Evolutionary conservation across 2,329 filamentous ascomycete species (phyloP), one percentile per base, ranked within the genome.

Genomic region (Albophoma yamanashiensis): DNA sequence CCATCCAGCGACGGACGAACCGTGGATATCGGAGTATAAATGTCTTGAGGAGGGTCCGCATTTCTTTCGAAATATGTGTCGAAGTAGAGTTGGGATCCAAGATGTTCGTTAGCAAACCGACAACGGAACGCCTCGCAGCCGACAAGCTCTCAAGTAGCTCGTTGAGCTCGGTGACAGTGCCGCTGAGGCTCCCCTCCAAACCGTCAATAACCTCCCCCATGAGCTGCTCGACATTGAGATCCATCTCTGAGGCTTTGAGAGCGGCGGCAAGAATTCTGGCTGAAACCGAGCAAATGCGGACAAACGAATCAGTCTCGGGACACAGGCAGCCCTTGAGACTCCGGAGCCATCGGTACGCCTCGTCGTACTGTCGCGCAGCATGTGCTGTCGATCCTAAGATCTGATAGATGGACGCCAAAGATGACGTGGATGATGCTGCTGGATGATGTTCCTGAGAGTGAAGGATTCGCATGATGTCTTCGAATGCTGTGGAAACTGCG

Each of bases 1-100:
- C 85, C 2, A 88, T 73, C 82, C 85, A 88, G 55, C 85, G 78
- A 8, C 82, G 73, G 55, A 80, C 76, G 65, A 88, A 85, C 2
- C 83, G 78, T 15, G 85, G 85, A 62, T 84, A 81, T 59, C 83
- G 79, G 38, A 82, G 75, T 31, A 87, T 74, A 55, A 88, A 79
- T 0, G 76, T 74, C 64, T 85, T 82, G 9, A 86, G 75, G n/a
- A 79, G 74, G 1, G 67, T 65, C 38, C 67, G 50, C 2, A 79
- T 67, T 22, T 58, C 60, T 2, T 61, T 39, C 0, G 65, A 60
- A 2, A 62, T 63, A 2, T 61, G 55, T n/a, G 61, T 60, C 4
- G 56, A 59, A 2, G 58, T 63, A 39, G 62, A 43, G 2, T 62
- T 64, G 1, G 65, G 60, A 17, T 68, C 67, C 34, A 69, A 61